phyloP scores from a whole-genome alignment of 805 yeast species.

The Schizosaccharomyces osmophilus region DNA sequence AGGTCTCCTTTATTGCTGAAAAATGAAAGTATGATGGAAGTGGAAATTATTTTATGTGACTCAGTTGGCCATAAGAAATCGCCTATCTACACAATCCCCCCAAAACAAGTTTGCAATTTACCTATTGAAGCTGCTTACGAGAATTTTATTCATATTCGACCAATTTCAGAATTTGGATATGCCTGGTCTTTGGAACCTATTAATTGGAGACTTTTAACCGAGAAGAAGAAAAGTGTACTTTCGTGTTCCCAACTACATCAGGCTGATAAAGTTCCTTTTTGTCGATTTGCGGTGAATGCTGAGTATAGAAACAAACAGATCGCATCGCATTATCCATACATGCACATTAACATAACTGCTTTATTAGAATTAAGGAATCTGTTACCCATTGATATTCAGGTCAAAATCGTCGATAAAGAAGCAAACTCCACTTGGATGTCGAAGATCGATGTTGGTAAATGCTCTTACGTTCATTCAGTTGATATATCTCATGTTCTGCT shows the following conservation, averaged over 20 bases:
- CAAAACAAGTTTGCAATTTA: slow-evolving; percentile 37
- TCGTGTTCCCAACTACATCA: slow-evolving; percentile 13
- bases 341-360: slow-evolving; percentile 52
- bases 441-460: slow-evolving; percentile 34
- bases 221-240: slow-evolving; percentile 6
- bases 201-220: slow-evolving; percentile 37
- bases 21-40: slow-evolving; percentile 39
- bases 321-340: slow-evolving; percentile 56
- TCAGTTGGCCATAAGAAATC: neutral
- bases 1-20: slow-evolving; percentile 49
- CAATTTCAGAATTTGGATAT: slow-evolving; percentile 29
- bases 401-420: slow-evolving; percentile 53
- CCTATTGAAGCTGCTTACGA: slow-evolving; percentile 50
- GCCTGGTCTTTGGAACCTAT: slow-evolving; percentile 44
- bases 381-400: slow-evolving; percentile 57
- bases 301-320: slow-evolving; percentile 40
- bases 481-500: slow-evolving; percentile 46
- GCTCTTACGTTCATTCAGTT: slow-evolving; percentile 59
- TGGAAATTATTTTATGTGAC: slow-evolving; percentile 20
- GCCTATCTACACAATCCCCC: slow-evolving; percentile 10
- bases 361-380: slow-evolving; percentile 70
- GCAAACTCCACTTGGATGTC: slow-evolving; percentile 44
- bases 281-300: slow-evolving; percentile 47
- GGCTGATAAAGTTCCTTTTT: slow-evolving; percentile 25
- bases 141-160: slow-evolving; percentile 34